Base-by-base conservation (phyloP, 2,329 filamentous ascomycete genomes). In the Aspergillus persii region DNA sequence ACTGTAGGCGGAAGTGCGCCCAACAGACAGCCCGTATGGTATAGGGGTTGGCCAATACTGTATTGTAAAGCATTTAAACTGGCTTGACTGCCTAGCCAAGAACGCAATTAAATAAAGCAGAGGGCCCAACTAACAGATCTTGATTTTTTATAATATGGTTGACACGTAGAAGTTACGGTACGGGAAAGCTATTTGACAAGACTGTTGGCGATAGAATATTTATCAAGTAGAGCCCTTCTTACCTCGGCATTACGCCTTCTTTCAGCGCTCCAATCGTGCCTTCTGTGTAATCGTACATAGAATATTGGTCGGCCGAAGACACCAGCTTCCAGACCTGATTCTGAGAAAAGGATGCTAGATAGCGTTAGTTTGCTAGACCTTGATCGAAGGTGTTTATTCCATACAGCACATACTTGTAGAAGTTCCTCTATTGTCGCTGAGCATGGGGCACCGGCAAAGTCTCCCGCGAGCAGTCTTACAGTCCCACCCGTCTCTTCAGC, bases 261-360 rank as follows among this genome's bases (percentile, higher is more conserved):
- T 39, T 39, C 12, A 39, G 36, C 36, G 36, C 12, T 9, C 39
- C 52, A 46, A 46, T 27, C 11, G 18, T 54, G 52, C 50, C 30
- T 36, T 57, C 33, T 50, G 50, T 39, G 29, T 46, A 15, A 60
- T 50, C 12, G 46, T 47, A 18, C 39, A 60, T 23, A 60, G 47
- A n/a, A 60, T 18, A 39, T 53, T 57, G 15, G 39, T 54, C 15
- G 54, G 54, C 6, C 57, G 50, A 8, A 61, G 56, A 54, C 57
- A 61, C 60, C 60, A 61, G 39, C 48, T n/a, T 26, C 54, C 54
- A 3, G 49, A 36, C 23, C 54, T 56, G 8, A 59, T 49, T 15
- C 23, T 52, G 8, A 61, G 49, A 36, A 61, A 56, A 3, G 60
- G 50, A 54, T 61, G 60, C 60, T 60, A 52, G n/a, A 39, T 3